Base-by-base conservation (phyloP, 2,329 filamentous ascomycete species). In the Ceratocystis huliohia region DNA sequence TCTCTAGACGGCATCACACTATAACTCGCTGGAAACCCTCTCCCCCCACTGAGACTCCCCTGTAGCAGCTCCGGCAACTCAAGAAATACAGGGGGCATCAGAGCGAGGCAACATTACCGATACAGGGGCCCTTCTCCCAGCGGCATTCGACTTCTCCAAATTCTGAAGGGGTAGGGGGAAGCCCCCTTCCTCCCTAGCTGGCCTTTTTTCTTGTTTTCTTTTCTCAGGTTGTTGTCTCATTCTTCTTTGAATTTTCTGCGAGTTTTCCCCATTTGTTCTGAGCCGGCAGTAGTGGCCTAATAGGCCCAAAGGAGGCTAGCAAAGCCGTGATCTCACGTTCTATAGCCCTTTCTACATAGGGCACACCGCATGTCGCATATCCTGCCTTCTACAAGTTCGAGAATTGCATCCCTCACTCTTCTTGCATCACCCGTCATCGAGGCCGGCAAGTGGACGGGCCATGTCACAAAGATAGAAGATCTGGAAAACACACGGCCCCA, bases 231-330 rank as follows among this genome's bases (percentile, higher is more conserved):
- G 44, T 30, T 28, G 59, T 68, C 67, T 57, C 56, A 63, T 50
- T 63, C 59, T 63, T 61, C 15, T 61, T 63, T 56, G 44, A 53
- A 33, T 67, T 46, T 53, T 33, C 50, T 48, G 41, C 28, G 30
- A 73, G 70, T 63, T 69, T 67, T 30, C 71, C 37, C 13, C 15
- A 33, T 57, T 57, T 17, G 53, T 57, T 30, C 46, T 20, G 71
- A 61, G 67, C 70, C 45, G 45, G n/a, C 45, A 20, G n/a, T n/a
- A 22, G 6, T 15, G 25, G 48, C 48, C 20, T 25, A 28, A 25
- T 53, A 25, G 48, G 8, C 33, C 33, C 10, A 37, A 37, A 37
- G 33, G 33, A 37, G 33, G 33, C 33, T 13, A 37, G 33, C 33
- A 37, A 37, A 10, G 33, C 33, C 33, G 8, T 37, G 33, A 37